Base-by-base conservation (phyloP, 2,329 filamentous ascomycete genomes). In the Thelonectria discophora region DNA sequence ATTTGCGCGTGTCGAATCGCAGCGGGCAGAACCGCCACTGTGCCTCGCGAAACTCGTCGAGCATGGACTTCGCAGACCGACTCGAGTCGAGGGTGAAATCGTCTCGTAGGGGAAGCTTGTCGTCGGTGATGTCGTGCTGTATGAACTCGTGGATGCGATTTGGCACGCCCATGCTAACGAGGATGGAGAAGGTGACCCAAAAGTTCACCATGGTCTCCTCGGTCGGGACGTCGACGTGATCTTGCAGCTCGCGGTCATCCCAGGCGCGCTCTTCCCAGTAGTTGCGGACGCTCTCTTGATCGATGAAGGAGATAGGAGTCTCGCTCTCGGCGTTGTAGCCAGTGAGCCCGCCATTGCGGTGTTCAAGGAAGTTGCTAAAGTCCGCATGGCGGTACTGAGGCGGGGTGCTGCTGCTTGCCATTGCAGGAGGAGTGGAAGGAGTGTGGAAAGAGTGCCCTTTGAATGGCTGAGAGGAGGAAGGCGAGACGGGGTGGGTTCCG, bases 11-110 rank as follows among this genome's bases (percentile, higher is more conserved):
- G 1, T 47, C 50, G 52, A 67, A 65, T 0, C 49, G n/a, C 0
- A 62, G 17, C 1, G 65, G 65, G 1, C 56, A 64, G 42, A 67
- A 68, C 11, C 20, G 52, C 65, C 65, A 68, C 10, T 68, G 65
- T 0, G 20, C 27, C 0, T 54, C 3, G 11, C 17, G 54, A 24
- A 67, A 67, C 0, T 54, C 20, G 0, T 17, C 1, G 34, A 60
- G 48, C 42, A 57, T 52, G 1, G 20, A 7, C 2, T 52, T 32
- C 1, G 54, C 20, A 32, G 46, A 1, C 57, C 30, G 1, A 37
- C 6, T 15, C 46, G 56, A 32, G 57, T 54, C 20, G 2, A 15
- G 8, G n/a, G 1, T 21, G 3, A 34, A 30, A 12, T 30, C 5
- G 4, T 6, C 50, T 52, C 2, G 7, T 9, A 67, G 11, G 2